Evolutionary conservation across 164 flowering plant genomes (phyloP), one percentile per base, ranked within the genome.

Genomic region (Macadamia tetraphylla): DNA sequence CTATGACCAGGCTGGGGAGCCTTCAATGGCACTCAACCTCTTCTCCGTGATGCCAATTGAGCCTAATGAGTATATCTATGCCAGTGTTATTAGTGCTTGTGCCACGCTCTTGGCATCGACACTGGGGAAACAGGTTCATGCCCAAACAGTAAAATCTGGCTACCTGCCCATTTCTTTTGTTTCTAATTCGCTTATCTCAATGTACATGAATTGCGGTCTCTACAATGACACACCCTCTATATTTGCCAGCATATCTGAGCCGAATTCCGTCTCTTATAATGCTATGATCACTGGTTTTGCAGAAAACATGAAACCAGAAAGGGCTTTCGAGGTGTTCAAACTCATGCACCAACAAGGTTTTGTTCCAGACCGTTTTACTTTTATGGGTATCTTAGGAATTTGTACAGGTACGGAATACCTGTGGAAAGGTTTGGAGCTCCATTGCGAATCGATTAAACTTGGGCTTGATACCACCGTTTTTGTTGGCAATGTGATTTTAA

Each of bases 41-140:
- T 85, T 78, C 68, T 68, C 80, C 3, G 60, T 67, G 53, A 64
- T 87, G 81, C 71, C 35, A 8, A 49, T 81, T 17, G 64, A 71
- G 62, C 87, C 94, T 3, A 90, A 87, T 65, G 97, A 90, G 35
- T 86, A 71, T 61, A 58, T 87, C 17, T 84, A 81, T 46, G 72
- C 87, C 3, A 88, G 89, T 60, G 84, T 65, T 7, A 70, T 90
- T 30, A 82, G 83, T 65, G 85, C 97, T 6, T 88, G 94, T 67
- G 78, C 86, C 3, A 67, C 71, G 49, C 78, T 83, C 31, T 55
- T 9, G 31, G 79, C 76, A 0, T 18, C 74, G 58, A 44, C 35
- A 7, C 67, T 62, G 13, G 97, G 97, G 53, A 76, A 70, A 55
- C 88, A 86, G 66, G 58, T 88, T 71, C 97, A 90, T 77, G 84